Evolutionary conservation across 345 rosid genomes (phyloP).

Genomic region (Trapa bicornis): DNA sequence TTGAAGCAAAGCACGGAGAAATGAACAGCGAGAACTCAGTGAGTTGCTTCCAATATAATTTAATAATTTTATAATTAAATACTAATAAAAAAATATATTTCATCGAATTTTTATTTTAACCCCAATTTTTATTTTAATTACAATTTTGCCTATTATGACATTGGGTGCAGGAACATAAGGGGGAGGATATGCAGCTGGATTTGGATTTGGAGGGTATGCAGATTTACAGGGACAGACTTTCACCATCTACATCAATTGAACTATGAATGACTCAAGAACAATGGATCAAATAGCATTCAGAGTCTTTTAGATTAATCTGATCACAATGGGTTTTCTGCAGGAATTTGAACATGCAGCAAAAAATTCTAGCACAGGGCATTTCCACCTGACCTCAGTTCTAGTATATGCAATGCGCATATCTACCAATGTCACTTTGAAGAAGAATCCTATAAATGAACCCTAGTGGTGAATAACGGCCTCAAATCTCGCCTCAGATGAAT

Average conservation of each 20-base stretch:
- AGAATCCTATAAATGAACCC: background rate
- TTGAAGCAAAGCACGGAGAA: background rate
- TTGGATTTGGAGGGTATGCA: constrained; percentile 14
- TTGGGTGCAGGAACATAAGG: background rate
- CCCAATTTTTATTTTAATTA: too few species aligned
- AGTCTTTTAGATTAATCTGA: too few species aligned
- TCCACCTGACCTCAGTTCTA: background rate
- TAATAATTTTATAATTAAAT: too few species aligned
- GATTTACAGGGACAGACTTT: constrained; percentile 14
- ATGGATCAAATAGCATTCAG: too few species aligned
- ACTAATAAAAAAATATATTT: too few species aligned
- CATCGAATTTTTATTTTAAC: too few species aligned
- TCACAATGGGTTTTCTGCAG: too few species aligned
- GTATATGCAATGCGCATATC: background rate
- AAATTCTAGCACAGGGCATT: background rate
- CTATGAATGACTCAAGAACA: background rate
- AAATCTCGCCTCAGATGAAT: background rate
- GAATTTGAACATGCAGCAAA: background rate
- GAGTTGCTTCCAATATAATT: background rate
- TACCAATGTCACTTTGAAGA: too few species aligned
- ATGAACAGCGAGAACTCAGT: background rate
- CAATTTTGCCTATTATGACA: too few species aligned
- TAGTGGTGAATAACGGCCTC: background rate
- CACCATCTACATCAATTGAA: constrained; percentile 50
- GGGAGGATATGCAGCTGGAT: constrained; percentile 2